Evolutionary conservation across 2,329 filamentous ascomycete species (phyloP), one percentile per base, ranked within the genome.

Genomic region (Phyllosticta citribraziliensis): DNA sequence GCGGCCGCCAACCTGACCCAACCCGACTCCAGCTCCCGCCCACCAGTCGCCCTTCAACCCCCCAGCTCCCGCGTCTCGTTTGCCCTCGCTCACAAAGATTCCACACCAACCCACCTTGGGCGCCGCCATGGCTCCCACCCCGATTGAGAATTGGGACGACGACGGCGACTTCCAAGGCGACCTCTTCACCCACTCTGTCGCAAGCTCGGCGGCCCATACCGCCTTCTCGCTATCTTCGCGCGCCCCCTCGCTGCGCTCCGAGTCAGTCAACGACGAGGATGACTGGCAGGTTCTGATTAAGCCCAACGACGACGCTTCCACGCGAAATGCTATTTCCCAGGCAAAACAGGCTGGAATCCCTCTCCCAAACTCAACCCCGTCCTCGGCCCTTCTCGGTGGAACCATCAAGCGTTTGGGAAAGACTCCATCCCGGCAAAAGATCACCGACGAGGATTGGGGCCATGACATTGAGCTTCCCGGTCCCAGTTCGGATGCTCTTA

Each of bases 281-380:
- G 91, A 96, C 74, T 91, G 87, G 79, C 91, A 97, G 67, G 83
- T 97, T 22, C 84, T 93, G 66, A 78, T 97, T 30, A 86, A 90
- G 2, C 89, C 87, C 56, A 88, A 94, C 71, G 92, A 97, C 72
- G 89, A 96, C 68, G 82, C 84, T 65, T 90, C 90, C 1, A 95
- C 88, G 10, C 78, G 87, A 67, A 88, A 95, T 70, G 92, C 94
- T 63, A 93, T 99, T 68, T 84, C 89, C 24, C 89, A 91, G 6
- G 93, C 92, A 35, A 88, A 91, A 69, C 87, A 86, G 71, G 92
- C 91, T 25, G 94, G 94, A 66, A 96, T 99, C 65, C 93, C 94
- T 6, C 84, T 97, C 61, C 94, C 94, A 27, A 80, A 84, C 57
- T 92, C 92, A 70, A 85, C 97, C 33, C 91, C 93, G 1, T 85